A percentile compares a stretch with the other conserved stretches of the same genome.
phyloP scores from a whole-genome alignment of 2,329 filamentous ascomycete genomes.

The Calonectria hawksworthii region DNA sequence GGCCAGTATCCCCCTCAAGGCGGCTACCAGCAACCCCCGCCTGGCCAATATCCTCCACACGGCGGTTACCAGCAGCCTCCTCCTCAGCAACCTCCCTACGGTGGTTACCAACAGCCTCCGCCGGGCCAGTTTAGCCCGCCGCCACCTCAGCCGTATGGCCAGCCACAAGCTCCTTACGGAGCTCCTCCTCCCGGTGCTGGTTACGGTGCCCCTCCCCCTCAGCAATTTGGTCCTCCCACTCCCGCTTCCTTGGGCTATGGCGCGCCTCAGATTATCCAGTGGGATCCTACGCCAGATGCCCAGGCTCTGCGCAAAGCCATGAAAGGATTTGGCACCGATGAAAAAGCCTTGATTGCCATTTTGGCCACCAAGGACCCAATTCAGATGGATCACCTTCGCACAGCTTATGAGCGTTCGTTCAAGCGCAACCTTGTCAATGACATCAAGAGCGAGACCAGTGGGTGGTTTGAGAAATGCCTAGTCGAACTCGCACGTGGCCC shows the following conservation, averaged over 20 bases:
- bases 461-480: constrained; percentile 81
- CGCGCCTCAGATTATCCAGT: constrained; percentile 76
- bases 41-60: constrained; percentile 47
- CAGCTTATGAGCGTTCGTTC: constrained; percentile 75
- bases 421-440: constrained; percentile 80
- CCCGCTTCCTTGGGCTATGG: constrained; percentile 82
- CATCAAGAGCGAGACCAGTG: constrained; percentile 81
- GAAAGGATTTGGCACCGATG: constrained; percentile 95
- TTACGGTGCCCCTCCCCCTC: constrained; percentile 51
- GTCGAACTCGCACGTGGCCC: constrained; percentile 84
- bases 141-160: constrained; percentile 44
- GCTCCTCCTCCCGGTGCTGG: constrained; percentile 37
- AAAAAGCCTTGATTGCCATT: constrained; percentile 79
- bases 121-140: constrained; percentile 58
- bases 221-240: constrained; percentile 63
- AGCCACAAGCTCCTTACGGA: constrained; percentile 23
- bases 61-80: constrained; percentile 53
- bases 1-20: constrained; percentile 46
- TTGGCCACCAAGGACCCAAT: constrained; percentile 82
- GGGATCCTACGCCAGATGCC: constrained; percentile 78
- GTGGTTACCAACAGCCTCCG: constrained; percentile 50
- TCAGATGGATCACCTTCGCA: constrained; percentile 78
- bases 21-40: constrained; percentile 47
- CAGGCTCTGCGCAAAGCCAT: constrained; percentile 83
- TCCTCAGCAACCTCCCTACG: constrained; percentile 48